A percentile compares a stretch with the other conserved stretches of the same genome.
Evolutionary conservation across 1,284 basidiomycete genomes (phyloP).

Genomic region (Ceratorhiza oryzae-sativae): DNA sequence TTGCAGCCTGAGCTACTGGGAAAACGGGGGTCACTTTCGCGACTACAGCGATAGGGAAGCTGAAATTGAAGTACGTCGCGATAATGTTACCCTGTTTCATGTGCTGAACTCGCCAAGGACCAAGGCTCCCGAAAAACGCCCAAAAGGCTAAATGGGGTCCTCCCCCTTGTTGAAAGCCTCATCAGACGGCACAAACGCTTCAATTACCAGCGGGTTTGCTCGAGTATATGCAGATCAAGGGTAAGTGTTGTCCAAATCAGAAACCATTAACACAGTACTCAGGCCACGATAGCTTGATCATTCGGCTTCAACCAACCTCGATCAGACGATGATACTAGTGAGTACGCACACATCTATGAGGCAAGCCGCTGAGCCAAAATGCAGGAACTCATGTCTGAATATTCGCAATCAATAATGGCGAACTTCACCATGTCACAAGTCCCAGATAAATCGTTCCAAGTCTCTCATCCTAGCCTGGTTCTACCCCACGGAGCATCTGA

Average conservation of each 20-base stretch:
- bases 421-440: conserved; percentile 49
- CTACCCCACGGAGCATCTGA: conserved; percentile 56
- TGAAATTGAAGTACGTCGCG: conserved; percentile 68
- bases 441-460: conserved; percentile 40
- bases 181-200: conserved; percentile 74
- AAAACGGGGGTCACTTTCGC: conserved; percentile 51
- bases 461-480: conserved; percentile 46
- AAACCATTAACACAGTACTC: conserved; percentile 51
- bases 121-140: conserved; percentile 71
- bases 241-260: conserved; percentile 58
- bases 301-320: conserved; percentile 25
- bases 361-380: neutral
- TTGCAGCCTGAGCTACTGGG: conserved; percentile 32
- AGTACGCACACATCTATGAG: neutral
- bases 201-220: conserved; percentile 70
- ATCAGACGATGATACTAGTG: conserved; percentile 17
- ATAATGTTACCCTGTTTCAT: conserved; percentile 22
- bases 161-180: conserved; percentile 67
- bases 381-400: conserved; percentile 78
- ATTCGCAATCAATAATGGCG: conserved; percentile 59
- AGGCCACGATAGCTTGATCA: conserved; percentile 15
- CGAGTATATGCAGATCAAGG: conserved; percentile 76
- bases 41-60: conserved; percentile 70
- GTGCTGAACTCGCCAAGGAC: conserved; percentile 49
- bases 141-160: conserved; percentile 64